phyloP scores from a whole-genome alignment of 306 rosid genomes.

The Spatholobus suberectus region DNA sequence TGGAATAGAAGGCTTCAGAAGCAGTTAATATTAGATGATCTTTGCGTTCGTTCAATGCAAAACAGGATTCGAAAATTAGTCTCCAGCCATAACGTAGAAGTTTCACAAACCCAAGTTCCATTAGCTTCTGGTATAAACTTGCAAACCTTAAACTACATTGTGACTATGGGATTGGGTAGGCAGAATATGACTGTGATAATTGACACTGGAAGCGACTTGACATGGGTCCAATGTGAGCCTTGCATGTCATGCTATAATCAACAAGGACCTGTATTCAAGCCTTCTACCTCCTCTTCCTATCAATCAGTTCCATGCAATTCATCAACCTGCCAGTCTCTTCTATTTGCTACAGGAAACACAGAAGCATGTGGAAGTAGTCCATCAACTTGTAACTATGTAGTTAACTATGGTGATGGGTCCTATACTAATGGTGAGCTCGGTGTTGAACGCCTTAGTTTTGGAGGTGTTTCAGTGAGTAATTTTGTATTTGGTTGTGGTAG shows the following conservation, averaged over 20 bases:
- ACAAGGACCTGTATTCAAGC: slow-evolving; percentile 72
- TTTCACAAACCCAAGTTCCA: slow-evolving; percentile 69
- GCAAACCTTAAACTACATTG: slow-evolving; percentile 78
- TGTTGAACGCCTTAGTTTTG: slow-evolving; percentile 57
- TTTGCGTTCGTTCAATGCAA: slow-evolving; percentile 60
- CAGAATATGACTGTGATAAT: slow-evolving; percentile 74
- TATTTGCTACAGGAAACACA: slow-evolving; percentile 55
- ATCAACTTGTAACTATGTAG: slow-evolving; percentile 56
- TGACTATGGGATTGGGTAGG: slow-evolving; percentile 62
- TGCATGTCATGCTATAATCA: slow-evolving; percentile 78
- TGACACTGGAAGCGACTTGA: slow-evolving; percentile 92
- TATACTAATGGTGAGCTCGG: slow-evolving; percentile 66
- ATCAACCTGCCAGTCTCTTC: slow-evolving; percentile 61
- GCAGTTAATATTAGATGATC: slow-evolving; percentile 54
- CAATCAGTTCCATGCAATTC: slow-evolving; percentile 66
- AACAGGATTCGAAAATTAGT: slow-evolving; percentile 41
- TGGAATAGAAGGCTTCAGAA: slow-evolving; percentile 53
- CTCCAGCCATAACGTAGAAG: slow-evolving; percentile 31
- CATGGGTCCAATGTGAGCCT: slow-evolving; percentile 90
- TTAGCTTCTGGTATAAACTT: slow-evolving; percentile 67
- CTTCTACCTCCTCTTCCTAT: slow-evolving; percentile 68
- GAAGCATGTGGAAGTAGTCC: slow-evolving; percentile 48
- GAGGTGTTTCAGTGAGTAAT: slow-evolving; percentile 47
- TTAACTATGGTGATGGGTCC: slow-evolving; percentile 86
- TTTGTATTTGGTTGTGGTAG: slow-evolving; percentile 86